Conservation (phyloP, 345 rosid species). For the Balakata baccata region DNA sequence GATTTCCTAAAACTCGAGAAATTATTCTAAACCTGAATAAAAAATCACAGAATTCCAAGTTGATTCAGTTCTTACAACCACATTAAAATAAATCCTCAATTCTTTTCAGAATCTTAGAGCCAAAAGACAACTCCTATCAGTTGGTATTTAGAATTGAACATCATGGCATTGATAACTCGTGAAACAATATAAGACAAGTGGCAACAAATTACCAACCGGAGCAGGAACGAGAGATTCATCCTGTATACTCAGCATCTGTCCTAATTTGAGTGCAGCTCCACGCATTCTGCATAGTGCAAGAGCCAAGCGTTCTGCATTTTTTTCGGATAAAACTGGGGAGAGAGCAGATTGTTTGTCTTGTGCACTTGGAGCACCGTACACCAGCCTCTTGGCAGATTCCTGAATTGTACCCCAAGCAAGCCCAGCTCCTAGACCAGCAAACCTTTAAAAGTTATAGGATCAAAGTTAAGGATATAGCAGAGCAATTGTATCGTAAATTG, state of each 20-base stretch:
- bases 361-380: conserved; percentile 56
- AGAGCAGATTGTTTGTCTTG: conserved; percentile 57
- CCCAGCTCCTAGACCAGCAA: conserved; percentile 97
- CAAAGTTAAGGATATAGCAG: conserved; percentile 20
- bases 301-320: conserved; percentile 93
- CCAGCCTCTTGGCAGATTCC: conserved; percentile 83
- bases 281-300: conserved; percentile 93
- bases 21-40: not conserved
- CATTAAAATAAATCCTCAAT: not conserved
- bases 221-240: conserved; percentile 98
- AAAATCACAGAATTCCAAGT: not conserved
- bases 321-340: conserved; percentile 71
- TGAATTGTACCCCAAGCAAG: conserved; percentile 94
- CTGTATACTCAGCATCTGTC: conserved; percentile 97
- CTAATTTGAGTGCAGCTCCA: conserved; percentile 95
- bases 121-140: not conserved
- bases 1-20: not conserved
- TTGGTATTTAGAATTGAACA: not conserved
- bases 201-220: conserved; percentile 45
- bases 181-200: not conserved
- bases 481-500: not conserved
- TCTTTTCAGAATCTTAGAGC: not conserved
- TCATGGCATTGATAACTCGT: not conserved
- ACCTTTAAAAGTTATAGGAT: conserved; percentile 56
- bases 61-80: not conserved